These are phyloP conservation scores for Globisporangium abappressorium DNA, from an alignment of 352 stramenopile species.

Conservation along the genomic window DNA sequence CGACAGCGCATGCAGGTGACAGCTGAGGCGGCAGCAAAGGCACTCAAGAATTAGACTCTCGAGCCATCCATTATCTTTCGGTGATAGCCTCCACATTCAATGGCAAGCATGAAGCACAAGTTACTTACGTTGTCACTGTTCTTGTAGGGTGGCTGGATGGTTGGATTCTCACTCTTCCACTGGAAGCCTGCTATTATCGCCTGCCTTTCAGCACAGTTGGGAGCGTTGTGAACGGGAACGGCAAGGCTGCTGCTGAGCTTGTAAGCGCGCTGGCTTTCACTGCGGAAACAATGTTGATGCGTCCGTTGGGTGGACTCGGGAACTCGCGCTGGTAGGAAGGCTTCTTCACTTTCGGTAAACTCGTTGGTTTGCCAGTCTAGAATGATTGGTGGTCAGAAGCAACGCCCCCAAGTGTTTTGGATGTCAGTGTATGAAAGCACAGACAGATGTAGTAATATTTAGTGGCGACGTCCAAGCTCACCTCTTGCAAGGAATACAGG, in stretches of 20 bases:
- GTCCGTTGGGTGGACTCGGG: slow-evolving; percentile 30
- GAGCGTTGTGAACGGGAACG: slow-evolving; percentile 24
- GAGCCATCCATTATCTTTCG: not conserved
- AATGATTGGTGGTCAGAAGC: not conserved
- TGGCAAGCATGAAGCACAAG: not conserved
- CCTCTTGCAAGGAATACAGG: slow-evolving; percentile 32
- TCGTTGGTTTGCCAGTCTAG: slow-evolving; percentile 4
- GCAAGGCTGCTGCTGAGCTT: not conserved
- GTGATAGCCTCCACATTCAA: not conserved
- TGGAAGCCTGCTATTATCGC: slow-evolving; percentile 21
- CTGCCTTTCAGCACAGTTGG: slow-evolving; percentile 35
- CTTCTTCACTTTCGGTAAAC: slow-evolving; percentile 25
- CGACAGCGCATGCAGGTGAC: slow-evolving; percentile 21
- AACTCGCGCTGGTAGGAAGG: slow-evolving; percentile 44
- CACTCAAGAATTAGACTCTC: not conserved
- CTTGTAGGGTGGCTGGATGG: not conserved
- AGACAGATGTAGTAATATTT: not conserved
- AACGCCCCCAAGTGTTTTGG: not conserved
- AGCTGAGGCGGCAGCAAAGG: not conserved
- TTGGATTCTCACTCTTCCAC: not conserved
- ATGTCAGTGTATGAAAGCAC: not conserved
- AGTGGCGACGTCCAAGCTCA: slow-evolving; percentile 6
- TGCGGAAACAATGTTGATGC: slow-evolving; percentile 30
- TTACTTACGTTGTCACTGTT: not conserved
- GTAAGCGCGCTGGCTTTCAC: not conserved